Conservation (phyloP, 78 protist species). For the Dictyostelium capitatum region DNA sequence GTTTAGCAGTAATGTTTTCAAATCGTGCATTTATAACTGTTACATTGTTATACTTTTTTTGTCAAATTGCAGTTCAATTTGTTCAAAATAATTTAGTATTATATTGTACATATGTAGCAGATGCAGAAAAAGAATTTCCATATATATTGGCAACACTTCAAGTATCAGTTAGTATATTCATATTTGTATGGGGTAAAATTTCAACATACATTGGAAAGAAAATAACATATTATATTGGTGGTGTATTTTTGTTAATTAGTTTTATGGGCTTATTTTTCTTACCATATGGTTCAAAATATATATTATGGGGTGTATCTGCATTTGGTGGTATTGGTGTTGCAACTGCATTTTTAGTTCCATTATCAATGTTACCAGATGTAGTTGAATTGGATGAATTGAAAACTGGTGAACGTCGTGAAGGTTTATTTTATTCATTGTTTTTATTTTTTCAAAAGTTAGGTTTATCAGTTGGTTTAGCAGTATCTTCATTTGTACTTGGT, state of each 20-base stretch:
- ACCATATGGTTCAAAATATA: conserved; percentile 1
- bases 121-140: conserved; percentile 60
- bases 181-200: conserved; percentile 68
- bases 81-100: conserved; percentile 80
- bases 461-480: conserved; percentile 69
- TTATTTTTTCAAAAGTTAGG: conserved; percentile 80
- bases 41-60: conserved; percentile 53
- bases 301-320: conserved; percentile 62
- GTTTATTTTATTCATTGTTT: conserved; percentile 74
- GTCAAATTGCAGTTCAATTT: conserved; percentile 81
- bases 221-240: conserved; percentile 76
- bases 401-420: conserved; percentile 85
- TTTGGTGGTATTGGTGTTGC: conserved; percentile 72
- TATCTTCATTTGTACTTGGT: conserved; percentile 39
- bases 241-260: conserved; percentile 30
- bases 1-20: conserved; percentile 52
- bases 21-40: conserved; percentile 70
- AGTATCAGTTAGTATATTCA: conserved; percentile 25
- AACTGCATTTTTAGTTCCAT: conserved; percentile 64
- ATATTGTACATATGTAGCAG: conserved; percentile 56
- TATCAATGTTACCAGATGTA: conserved; percentile 82
- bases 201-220: conserved; percentile 56
- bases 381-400: conserved; percentile 79
- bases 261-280: conserved; percentile 42
- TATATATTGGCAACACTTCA: conserved; percentile 72